Evolutionary conservation across 2,329 filamentous ascomycete species (phyloP).

Genomic region (Xylaria sp.): DNA sequence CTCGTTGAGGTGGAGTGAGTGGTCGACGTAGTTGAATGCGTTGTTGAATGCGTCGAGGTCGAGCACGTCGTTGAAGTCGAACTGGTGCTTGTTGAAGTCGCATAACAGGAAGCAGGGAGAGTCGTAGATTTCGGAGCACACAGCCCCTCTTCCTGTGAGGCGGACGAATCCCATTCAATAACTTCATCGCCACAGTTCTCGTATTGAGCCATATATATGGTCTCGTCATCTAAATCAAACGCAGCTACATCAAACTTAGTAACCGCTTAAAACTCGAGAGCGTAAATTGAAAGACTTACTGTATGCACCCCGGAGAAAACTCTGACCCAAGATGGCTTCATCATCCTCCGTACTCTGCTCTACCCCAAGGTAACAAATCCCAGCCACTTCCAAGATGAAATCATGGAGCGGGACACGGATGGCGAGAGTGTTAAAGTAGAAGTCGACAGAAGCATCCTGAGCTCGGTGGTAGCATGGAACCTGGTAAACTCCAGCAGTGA

Average conservation of each 20-base stretch:
- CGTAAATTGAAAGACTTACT: conserved; percentile 20
- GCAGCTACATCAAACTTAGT: conserved; percentile 31
- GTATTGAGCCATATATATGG: conserved; percentile 40
- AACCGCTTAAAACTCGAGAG: background rate
- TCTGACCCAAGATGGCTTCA: conserved; percentile 32
- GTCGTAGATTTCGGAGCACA: conserved; percentile 25
- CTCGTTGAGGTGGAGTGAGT: conserved; percentile 7
- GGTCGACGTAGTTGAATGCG: conserved; percentile 6
- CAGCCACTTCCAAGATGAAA: conserved; percentile 34
- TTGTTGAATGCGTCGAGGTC: conserved; percentile 11
- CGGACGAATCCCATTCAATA: conserved; percentile 28
- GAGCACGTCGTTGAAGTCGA: conserved; percentile 10
- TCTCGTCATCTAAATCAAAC: conserved; percentile 36
- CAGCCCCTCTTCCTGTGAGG: conserved; percentile 15
- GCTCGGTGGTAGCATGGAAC: conserved; percentile 34
- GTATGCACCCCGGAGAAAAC: conserved; percentile 38
- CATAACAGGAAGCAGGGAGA: conserved; percentile 24
- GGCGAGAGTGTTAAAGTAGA: conserved; percentile 30
- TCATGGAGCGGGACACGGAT: conserved; percentile 37
- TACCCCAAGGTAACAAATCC: conserved; percentile 32
- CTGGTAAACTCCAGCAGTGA: conserved; percentile 25
- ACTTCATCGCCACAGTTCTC: conserved; percentile 36
- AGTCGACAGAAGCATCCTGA: conserved; percentile 35
- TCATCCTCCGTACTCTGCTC: background rate
- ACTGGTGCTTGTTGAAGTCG: conserved; percentile 21